Percentiles rank a stretch among this genome's conserved stretches.
Conservation (phyloP, 345 rosid genomes). For the Murraya koenigii region DNA sequence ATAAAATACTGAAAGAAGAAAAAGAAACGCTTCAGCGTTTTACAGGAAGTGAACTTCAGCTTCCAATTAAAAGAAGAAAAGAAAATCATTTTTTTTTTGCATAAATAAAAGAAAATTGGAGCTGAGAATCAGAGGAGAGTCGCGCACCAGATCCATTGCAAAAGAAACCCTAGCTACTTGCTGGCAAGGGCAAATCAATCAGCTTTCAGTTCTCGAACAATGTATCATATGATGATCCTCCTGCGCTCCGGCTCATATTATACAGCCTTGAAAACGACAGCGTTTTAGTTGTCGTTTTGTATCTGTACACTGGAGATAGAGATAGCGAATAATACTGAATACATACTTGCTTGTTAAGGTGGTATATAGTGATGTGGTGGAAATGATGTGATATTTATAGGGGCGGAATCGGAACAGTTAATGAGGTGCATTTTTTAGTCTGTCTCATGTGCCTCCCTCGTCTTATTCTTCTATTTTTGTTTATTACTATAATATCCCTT, state of each 20-base stretch:
- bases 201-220: neutral
- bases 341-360: neutral
- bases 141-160: constrained; percentile 48
- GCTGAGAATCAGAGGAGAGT: neutral
- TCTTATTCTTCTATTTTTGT: neutral
- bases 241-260: neutral
- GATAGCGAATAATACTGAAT: neutral
- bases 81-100: neutral
- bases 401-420: neutral
- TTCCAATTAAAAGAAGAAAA: neutral
- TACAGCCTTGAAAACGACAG: neutral
- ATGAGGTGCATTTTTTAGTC: neutral
- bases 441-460: neutral
- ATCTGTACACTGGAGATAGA: neutral
- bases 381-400: neutral
- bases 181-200: constrained; percentile 14
- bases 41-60: neutral
- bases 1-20: neutral
- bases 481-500: neutral
- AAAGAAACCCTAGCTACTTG: constrained; percentile 24
- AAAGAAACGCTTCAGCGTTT: neutral
- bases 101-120: neutral
- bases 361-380: neutral
- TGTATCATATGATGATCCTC: neutral
- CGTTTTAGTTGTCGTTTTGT: neutral